Conservation (phyloP, 1,139 yeast genomes). For the Groenewaldozyma auringiensis region DNA sequence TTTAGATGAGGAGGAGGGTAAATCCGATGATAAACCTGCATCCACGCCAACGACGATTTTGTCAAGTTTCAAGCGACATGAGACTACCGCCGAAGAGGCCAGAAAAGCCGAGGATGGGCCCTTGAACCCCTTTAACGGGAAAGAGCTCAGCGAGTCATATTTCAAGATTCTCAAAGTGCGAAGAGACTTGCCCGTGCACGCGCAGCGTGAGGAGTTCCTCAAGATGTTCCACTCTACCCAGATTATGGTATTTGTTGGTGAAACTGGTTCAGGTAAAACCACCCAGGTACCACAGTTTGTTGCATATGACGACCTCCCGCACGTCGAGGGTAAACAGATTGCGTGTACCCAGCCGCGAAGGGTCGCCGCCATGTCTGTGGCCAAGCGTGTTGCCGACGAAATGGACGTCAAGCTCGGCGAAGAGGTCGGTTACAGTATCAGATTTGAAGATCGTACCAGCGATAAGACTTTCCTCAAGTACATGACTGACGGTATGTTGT, state of each 20-base stretch:
- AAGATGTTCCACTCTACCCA: slow-evolving; percentile 77
- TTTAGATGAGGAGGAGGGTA: slow-evolving; percentile 14
- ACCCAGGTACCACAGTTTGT: slow-evolving; percentile 97
- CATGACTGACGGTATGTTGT: slow-evolving; percentile 98
- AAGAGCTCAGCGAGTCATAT: slow-evolving; percentile 53
- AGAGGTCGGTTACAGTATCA: slow-evolving; percentile 87
- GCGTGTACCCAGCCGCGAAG: slow-evolving; percentile 98
- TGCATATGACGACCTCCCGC: slow-evolving; percentile 85
- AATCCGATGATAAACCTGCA: neutral
- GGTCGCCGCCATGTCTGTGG: slow-evolving; percentile 97
- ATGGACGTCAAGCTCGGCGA: slow-evolving; percentile 87
- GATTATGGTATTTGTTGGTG: slow-evolving; percentile 97
- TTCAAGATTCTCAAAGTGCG: slow-evolving; percentile 69
- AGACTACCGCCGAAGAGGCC: slow-evolving; percentile 72
- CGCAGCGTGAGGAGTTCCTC: slow-evolving; percentile 84
- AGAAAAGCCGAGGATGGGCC: slow-evolving; percentile 52
- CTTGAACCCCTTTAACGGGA: slow-evolving; percentile 73
- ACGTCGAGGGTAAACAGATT: slow-evolving; percentile 65
- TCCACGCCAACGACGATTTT: neutral
- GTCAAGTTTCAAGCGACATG: slow-evolving; percentile 36
- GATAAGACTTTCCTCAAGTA: slow-evolving; percentile 78
- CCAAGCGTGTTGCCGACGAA: slow-evolving; percentile 92
- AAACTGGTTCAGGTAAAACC: slow-evolving; percentile 97
- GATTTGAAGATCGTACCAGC: slow-evolving; percentile 86
- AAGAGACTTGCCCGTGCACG: slow-evolving; percentile 87